Percentiles rank a stretch among this genome's conserved stretches.
Conservation (phyloP, 2,329 filamentous ascomycete species). For the Mycocentrospora acerina region DNA sequence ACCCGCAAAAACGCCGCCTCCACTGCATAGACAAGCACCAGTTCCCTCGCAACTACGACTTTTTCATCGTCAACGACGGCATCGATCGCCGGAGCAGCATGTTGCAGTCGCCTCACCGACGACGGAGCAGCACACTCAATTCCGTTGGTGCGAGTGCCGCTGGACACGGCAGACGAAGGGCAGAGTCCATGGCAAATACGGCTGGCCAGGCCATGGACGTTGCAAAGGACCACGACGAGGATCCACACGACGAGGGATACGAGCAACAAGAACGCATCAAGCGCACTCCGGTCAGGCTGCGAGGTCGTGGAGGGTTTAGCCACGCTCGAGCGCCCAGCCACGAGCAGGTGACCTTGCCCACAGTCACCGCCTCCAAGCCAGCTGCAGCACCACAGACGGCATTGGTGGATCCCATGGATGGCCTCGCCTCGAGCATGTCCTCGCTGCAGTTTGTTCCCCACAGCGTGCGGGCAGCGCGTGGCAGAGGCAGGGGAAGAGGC, state of each 20-base stretch:
- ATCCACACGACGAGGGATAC: conserved; percentile 4
- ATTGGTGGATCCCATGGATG: conserved; percentile 60
- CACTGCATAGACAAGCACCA: conserved; percentile 94
- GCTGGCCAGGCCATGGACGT: conserved; percentile 27
- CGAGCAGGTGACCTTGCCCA: conserved; percentile 3
- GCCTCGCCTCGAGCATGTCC: conserved; percentile 68
- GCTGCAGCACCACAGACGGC: conserved; percentile 1
- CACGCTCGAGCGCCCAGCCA: conserved; percentile 13
- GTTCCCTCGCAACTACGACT: conserved; percentile 65
- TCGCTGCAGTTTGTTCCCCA: conserved; percentile 69
- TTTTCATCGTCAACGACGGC: conserved; percentile 77
- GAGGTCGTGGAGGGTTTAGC: conserved; percentile 35
- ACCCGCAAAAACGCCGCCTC: conserved; percentile 78
- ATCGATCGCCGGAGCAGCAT: conserved; percentile 83
- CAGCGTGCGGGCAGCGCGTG: conserved; percentile 26
- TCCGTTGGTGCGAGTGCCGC: conserved; percentile 8
- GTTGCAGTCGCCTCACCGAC: conserved; percentile 53
- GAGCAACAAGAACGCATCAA: conserved; percentile 13
- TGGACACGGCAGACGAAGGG: conserved; percentile 12
- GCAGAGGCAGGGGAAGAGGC: conserved; percentile 21
- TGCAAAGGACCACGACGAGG: conserved; percentile 17
- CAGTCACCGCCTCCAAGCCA: conserved; percentile 3
- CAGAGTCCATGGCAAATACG: conserved; percentile 20
- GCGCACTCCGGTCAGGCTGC: conserved; percentile 24
- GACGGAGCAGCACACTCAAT: conserved; percentile 31